Conservation (phyloP, 2,329 filamentous ascomycete species). For the Sarocladiaceae sp. region DNA sequence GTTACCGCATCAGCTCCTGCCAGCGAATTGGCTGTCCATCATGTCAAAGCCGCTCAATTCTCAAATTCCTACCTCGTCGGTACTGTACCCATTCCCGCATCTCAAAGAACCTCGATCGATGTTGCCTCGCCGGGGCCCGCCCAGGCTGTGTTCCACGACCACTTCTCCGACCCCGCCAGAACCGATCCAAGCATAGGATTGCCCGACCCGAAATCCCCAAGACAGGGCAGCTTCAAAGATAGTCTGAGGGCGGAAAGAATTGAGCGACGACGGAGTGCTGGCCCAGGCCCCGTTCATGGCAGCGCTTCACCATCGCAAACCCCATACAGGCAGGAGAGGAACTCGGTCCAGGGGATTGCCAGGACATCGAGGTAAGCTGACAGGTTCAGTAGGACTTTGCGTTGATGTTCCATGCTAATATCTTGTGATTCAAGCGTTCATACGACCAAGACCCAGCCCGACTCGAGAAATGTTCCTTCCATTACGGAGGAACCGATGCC, state of each 20-base stretch:
- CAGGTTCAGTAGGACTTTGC: neutral
- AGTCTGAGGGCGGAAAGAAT: neutral
- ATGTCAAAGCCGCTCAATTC: conserved; percentile 17
- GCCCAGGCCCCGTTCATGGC: neutral
- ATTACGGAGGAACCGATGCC: neutral
- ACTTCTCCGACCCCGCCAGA: neutral
- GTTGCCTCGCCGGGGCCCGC: neutral
- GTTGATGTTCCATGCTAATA: neutral
- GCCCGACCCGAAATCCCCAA: neutral
- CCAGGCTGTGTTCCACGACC: neutral
- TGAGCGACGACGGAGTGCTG: neutral
- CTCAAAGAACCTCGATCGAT: neutral
- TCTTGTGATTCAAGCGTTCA: neutral
- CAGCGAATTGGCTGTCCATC: conserved; percentile 2
- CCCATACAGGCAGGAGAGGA: neutral
- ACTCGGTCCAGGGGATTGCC: neutral
- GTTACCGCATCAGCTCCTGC: conserved; percentile 21
- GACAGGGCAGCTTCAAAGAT: neutral
- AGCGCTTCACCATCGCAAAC: neutral
- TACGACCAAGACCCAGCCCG: neutral
- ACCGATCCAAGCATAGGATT: neutral
- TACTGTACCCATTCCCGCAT: neutral
- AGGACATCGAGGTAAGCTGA: conserved; percentile 1
- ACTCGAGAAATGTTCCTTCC: neutral
- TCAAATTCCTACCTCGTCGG: conserved; percentile 27